phyloP scores from a whole-genome alignment of 1,284 basidiomycete genomes.

The Malassezia furfur region DNA sequence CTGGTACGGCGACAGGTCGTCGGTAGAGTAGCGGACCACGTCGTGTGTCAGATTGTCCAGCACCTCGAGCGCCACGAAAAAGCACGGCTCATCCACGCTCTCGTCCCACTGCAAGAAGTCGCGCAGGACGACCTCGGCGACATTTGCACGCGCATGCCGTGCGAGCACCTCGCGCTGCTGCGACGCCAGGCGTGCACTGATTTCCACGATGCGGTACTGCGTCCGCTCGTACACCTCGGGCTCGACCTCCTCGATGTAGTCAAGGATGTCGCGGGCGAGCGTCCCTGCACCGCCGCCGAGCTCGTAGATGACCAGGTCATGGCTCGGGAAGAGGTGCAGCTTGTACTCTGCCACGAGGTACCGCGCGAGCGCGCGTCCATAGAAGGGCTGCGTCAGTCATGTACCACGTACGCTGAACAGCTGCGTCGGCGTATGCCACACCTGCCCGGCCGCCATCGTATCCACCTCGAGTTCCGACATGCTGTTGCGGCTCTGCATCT shows the following conservation, averaged over 20 bases:
- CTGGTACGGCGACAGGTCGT: constrained; percentile 67
- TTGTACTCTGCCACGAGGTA: constrained; percentile 85
- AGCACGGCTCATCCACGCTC: constrained; percentile 72
- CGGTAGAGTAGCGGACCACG: constrained; percentile 75
- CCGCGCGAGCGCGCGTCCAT: constrained; percentile 77
- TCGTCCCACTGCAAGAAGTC: constrained; percentile 80
- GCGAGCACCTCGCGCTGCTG: constrained; percentile 55
- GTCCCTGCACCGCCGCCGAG: constrained; percentile 96
- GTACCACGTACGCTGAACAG: constrained; percentile 71
- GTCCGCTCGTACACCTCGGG: constrained; percentile 87
- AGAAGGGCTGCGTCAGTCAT: constrained; percentile 63
- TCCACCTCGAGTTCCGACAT: constrained; percentile 39
- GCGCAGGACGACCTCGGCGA: constrained; percentile 65
- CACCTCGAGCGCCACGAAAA: constrained; percentile 87
- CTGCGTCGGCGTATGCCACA: constrained; percentile 99
- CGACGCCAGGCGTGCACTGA: constrained; percentile 66
- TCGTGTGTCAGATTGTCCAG: constrained; percentile 97
- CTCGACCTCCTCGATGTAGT: constrained; percentile 66
- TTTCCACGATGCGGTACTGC: constrained; percentile 85
- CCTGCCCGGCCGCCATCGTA: constrained; percentile 60
- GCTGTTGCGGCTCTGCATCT: constrained; percentile 19
- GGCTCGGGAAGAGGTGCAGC: constrained; percentile 81
- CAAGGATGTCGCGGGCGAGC: constrained; percentile 75
- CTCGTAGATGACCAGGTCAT: constrained; percentile 90
- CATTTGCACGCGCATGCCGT: constrained; percentile 46